Conservation (phyloP, 2,329 filamentous ascomycete genomes). For the Karstenula rhodostoma region DNA sequence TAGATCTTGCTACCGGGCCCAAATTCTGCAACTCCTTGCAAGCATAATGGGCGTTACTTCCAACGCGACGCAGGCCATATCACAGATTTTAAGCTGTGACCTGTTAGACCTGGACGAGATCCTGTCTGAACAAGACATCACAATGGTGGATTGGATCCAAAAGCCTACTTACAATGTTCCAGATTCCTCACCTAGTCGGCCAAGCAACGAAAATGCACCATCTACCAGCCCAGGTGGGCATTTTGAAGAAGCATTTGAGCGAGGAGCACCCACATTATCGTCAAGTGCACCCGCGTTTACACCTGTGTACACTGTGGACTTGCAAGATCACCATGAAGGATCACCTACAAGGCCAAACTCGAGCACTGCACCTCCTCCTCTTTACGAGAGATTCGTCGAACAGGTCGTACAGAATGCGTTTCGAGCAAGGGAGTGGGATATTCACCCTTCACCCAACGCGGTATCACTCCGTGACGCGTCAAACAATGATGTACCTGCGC, state of each 20-base stretch:
- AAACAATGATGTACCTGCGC: not conserved
- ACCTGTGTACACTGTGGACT: no score
- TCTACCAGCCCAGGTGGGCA: no score
- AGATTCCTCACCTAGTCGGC: no score
- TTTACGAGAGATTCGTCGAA: slow-evolving; percentile 20
- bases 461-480: not conserved
- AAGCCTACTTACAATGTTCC: slow-evolving; percentile 12
- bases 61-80: slow-evolving; percentile 20
- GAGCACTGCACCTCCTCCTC: not conserved
- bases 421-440: slow-evolving; percentile 2
- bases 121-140: slow-evolving; percentile 27
- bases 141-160: slow-evolving; percentile 27
- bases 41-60: slow-evolving; percentile 13
- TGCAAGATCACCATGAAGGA: no score
- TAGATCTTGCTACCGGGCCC: slow-evolving; percentile 24
- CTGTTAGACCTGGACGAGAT: slow-evolving; percentile 22
- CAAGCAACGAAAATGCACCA: no score
- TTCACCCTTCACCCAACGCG: not conserved
- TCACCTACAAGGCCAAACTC: no score
- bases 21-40: slow-evolving; percentile 27
- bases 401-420: slow-evolving; percentile 21
- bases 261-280: not conserved
- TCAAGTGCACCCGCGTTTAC: not conserved
- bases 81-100: slow-evolving; percentile 18
- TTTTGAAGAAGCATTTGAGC: no score